phyloP scores from a whole-genome alignment of 176 grass and related monocot species.

The Hsuehochloa calcarea region DNA sequence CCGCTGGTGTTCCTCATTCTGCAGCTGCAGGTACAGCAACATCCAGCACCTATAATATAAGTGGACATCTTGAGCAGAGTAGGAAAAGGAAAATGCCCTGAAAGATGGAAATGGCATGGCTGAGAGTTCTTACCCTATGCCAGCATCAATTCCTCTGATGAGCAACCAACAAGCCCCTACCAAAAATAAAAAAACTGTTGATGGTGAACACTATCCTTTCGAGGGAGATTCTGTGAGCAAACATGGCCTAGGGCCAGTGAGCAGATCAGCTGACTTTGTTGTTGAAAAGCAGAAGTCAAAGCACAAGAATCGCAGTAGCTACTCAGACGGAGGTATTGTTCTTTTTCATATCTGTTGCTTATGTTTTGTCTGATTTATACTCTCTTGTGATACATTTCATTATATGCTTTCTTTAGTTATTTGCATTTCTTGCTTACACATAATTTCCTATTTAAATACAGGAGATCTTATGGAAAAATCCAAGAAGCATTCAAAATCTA shows the following conservation, averaged over 20 bases:
- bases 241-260: constrained; percentile 23
- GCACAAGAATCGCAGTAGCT: constrained; percentile 42
- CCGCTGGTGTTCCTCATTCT: constrained; percentile 6
- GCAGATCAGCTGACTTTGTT: constrained; percentile 44
- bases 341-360: background rate
- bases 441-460: constrained; percentile 39
- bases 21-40: background rate
- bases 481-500: constrained; percentile 48
- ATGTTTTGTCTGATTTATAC: constrained; percentile 6
- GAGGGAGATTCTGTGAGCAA: constrained; percentile 42
- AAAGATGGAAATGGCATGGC: constrained; percentile 14
- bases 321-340: constrained; percentile 56
- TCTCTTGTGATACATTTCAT: constrained; percentile 7
- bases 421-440: constrained; percentile 21
- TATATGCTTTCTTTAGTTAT: constrained; percentile 12
- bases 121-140: constrained; percentile 25
- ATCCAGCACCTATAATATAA: constrained; percentile 23
- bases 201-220: constrained; percentile 13
- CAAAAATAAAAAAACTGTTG: constrained; percentile 33
- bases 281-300: constrained; percentile 46
- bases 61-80: constrained; percentile 24
- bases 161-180: constrained; percentile 21
- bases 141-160: constrained; percentile 16
- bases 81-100: constrained; percentile 42
- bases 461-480: constrained; percentile 43